Percentiles rank a stretch among this genome's conserved stretches.
Evolutionary conservation across 352 stramenopile genomes (phyloP).

Genomic region (Phytopythium mirpurense): DNA sequence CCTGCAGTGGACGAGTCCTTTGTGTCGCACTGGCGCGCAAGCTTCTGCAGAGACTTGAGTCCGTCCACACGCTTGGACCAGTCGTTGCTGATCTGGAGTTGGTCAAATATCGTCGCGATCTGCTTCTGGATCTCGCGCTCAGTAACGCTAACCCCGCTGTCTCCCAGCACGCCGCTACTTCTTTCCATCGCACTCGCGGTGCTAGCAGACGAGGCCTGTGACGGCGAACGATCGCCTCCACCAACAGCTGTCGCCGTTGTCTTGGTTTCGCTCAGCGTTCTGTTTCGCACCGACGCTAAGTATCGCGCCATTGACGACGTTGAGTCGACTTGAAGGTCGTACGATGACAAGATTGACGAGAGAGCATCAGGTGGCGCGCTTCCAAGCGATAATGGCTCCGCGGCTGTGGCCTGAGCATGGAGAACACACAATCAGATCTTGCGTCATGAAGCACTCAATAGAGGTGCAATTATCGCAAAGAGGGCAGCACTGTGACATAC

Average conservation of each 20-base stretch:
- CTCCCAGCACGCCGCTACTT: slow-evolving; percentile 5
- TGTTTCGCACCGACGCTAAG: slow-evolving; percentile 38
- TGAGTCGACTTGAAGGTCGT: slow-evolving; percentile 31
- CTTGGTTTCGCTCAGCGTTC: slow-evolving; percentile 35
- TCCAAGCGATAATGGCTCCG: not conserved
- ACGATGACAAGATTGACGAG: slow-evolving; percentile 44
- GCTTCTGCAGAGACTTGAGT: slow-evolving; percentile 55
- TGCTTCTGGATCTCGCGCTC: slow-evolving; percentile 65
- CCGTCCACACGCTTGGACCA: slow-evolving; percentile 76
- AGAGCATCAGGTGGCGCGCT: slow-evolving; percentile 16
- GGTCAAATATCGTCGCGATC: slow-evolving; percentile 43
- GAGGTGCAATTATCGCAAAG: no score
- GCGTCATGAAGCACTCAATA: no score
- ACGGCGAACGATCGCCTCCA: slow-evolving; percentile 31
- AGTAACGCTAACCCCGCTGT: slow-evolving; percentile 11
- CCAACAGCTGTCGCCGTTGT: slow-evolving; percentile 5
- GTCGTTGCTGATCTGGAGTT: slow-evolving; percentile 59
- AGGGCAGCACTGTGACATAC: no score
- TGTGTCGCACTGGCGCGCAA: slow-evolving; percentile 38
- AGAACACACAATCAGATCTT: not conserved
- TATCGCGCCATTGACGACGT: slow-evolving; percentile 55
- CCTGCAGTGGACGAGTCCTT: slow-evolving; percentile 16
- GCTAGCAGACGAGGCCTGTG: slow-evolving; percentile 33
- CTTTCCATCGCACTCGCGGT: slow-evolving; percentile 20
- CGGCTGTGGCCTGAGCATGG: not conserved